phyloP scores from a whole-genome alignment of 2,329 filamentous ascomycete species.

The Fusarium abutilonis region DNA sequence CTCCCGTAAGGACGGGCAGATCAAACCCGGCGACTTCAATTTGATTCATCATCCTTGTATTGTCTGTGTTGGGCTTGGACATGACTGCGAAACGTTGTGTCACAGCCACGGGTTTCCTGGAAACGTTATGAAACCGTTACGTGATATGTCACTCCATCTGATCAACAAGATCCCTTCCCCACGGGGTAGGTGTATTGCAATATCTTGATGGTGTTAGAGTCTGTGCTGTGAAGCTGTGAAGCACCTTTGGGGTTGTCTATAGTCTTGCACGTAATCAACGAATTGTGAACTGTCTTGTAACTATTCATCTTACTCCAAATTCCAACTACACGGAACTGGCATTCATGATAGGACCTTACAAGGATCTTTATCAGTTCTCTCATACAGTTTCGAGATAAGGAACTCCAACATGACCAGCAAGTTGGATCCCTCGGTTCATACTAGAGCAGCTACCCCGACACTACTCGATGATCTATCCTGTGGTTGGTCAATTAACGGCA shows the following conservation, averaged over 20 bases:
- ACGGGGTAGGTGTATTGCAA: slow-evolving; percentile 33
- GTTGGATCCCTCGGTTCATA: too few species aligned
- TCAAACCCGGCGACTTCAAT: slow-evolving; percentile 8
- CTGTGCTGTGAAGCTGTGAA: not conserved
- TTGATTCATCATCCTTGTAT: slow-evolving; percentile 11
- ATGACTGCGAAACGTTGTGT: slow-evolving; percentile 1
- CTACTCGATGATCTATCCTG: slow-evolving; percentile 5
- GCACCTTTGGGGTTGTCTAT: not conserved
- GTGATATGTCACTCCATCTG: slow-evolving; percentile 17
- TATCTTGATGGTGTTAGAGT: not conserved
- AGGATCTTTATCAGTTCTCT: not conserved
- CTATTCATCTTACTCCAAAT: not conserved
- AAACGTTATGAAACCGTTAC: slow-evolving; percentile 13
- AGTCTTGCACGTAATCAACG: not conserved
- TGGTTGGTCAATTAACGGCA: slow-evolving; percentile 12
- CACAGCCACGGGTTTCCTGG: not conserved
- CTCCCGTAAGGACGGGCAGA: not conserved
- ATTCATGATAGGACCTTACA: not conserved
- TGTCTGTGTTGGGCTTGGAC: not conserved
- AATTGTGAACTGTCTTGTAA: not conserved
- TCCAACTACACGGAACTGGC: too few species aligned
- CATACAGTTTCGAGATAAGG: slow-evolving; percentile 3
- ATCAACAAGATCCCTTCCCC: slow-evolving; percentile 32
- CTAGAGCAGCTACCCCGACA: not conserved
- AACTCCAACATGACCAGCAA: slow-evolving; percentile 8